These are phyloP conservation scores for Neltuma alba DNA, from an alignment of 306 rosid species.

Conservation along the genomic window DNA sequence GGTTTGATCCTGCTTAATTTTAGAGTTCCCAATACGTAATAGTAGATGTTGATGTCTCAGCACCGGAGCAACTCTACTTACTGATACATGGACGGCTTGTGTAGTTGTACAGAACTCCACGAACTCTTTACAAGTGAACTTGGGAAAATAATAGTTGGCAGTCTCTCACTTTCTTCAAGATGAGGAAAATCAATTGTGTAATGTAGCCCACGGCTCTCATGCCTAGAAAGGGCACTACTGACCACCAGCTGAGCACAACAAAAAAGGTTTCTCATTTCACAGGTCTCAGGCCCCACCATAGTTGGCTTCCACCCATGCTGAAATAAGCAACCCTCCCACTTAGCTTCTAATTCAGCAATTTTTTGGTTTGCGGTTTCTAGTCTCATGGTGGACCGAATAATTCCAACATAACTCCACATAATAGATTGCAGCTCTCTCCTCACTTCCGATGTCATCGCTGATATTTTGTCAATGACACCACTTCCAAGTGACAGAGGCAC, in stretches of 20 bases:
- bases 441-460: conserved; percentile 50
- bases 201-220: conserved; percentile 94
- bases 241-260: conserved; percentile 89
- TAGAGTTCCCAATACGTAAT: conserved; percentile 20
- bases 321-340: conserved; percentile 81
- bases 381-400: conserved; percentile 78
- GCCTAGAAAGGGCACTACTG: conserved; percentile 89
- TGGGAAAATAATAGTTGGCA: conserved; percentile 90
- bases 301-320: conserved; percentile 77
- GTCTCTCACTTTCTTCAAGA: conserved; percentile 82
- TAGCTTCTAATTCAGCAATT: conserved; percentile 67
- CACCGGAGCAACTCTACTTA: conserved; percentile 16
- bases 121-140: conserved; percentile 61
- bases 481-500: conserved; percentile 56
- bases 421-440: conserved; percentile 72
- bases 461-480: conserved; percentile 42
- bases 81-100: conserved; percentile 56
- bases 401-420: conserved; percentile 91
- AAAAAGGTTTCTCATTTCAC: conserved; percentile 93
- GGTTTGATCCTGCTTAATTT: conserved; percentile 25
- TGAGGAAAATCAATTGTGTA: conserved; percentile 87
- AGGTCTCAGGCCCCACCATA: conserved; percentile 82
- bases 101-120: conserved; percentile 86
- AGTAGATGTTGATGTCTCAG: conserved; percentile 24
- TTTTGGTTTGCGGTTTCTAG: conserved; percentile 72